Evolutionary conservation across 208 protist genomes (phyloP).

Genomic region (Phytomonas francai): DNA sequence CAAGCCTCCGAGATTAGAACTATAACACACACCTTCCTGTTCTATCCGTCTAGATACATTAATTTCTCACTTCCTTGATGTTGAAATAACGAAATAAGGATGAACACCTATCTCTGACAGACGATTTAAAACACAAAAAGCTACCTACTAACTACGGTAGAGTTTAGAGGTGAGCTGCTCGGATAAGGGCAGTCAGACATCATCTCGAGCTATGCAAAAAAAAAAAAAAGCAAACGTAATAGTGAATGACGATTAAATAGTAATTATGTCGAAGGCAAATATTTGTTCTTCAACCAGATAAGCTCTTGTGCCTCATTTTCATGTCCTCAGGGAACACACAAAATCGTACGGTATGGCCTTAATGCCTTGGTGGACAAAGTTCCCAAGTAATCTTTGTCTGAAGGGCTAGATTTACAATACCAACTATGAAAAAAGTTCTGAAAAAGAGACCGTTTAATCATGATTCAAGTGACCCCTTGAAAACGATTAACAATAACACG

Average conservation of each 20-base stretch:
- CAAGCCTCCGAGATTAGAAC: background rate
- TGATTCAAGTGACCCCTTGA: background rate
- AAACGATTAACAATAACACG: background rate
- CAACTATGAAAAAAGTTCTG: background rate
- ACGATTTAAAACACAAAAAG: constrained; percentile 7
- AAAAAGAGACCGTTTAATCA: background rate
- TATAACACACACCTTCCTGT: background rate
- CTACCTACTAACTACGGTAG: background rate
- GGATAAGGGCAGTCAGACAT: background rate
- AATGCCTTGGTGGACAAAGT: background rate
- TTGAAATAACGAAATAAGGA: background rate
- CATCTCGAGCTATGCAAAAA: background rate
- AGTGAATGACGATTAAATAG: background rate
- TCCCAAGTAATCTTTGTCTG: background rate
- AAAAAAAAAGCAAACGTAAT: background rate
- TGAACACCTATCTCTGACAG: background rate
- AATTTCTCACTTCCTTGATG: background rate
- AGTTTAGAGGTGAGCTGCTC: background rate
- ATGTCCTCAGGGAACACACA: background rate
- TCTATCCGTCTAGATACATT: background rate
- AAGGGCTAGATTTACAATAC: background rate
- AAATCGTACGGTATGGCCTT: background rate
- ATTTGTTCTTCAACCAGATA: background rate
- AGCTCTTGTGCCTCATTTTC: background rate
- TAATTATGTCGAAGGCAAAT: background rate